Base-by-base conservation (phyloP, 768 basidiomycete species). In the Leucosporidium creatinivorum region DNA sequence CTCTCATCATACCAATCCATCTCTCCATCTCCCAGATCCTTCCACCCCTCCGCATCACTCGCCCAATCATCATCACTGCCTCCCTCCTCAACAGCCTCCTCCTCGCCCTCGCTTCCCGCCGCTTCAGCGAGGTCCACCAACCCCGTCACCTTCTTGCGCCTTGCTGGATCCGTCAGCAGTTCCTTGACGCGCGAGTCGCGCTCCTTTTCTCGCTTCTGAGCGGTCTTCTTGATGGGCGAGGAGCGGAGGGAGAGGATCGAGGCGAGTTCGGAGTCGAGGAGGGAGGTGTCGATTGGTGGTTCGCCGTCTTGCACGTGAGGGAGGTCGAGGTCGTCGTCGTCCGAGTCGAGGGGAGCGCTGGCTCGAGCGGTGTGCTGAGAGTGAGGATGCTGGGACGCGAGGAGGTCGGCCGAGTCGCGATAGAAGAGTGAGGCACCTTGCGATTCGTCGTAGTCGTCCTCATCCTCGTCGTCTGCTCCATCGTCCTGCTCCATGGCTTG, bases 61-160 rank as follows among this genome's bases (percentile, higher is more conserved):
- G 65, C 70, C 70, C 70, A 72, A n/a, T 68, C 67, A n/a, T 72
- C 70, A 36, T 71, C 70, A n/a, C 70, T 19, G 10, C 67, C 4
- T 4, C 58, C n/a, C 25, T 63, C 63, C 2, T 47, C 51, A 2
- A 31, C 52, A 3, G 18, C 67, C 28, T 12, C 59, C 25, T 56
- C 62, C 30, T 58, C 47, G 36, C 26, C 58, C 15, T 57, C 54
- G 15, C 33, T 47, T 4, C 47, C 64, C n/a, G 31, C 52, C 18
- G 63, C 67, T 12, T 69, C 68, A 12, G 26, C 50, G 7, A 72
- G 49, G 9, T 68, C 70, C 3, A 63, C 62, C 50, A 68, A 13
- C 21, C 67, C 70, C 2, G 15, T 13, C 39, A 39, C 15, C 31
- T n/a, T 28, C n/a, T 39, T 30, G 23, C 56, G 2, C 4, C 47